A percentile compares a stretch with the other conserved stretches of the same genome.
These are phyloP conservation scores for Erodium chrysanthum DNA, from an alignment of 441 rosid genomes.

Conservation along the genomic window DNA sequence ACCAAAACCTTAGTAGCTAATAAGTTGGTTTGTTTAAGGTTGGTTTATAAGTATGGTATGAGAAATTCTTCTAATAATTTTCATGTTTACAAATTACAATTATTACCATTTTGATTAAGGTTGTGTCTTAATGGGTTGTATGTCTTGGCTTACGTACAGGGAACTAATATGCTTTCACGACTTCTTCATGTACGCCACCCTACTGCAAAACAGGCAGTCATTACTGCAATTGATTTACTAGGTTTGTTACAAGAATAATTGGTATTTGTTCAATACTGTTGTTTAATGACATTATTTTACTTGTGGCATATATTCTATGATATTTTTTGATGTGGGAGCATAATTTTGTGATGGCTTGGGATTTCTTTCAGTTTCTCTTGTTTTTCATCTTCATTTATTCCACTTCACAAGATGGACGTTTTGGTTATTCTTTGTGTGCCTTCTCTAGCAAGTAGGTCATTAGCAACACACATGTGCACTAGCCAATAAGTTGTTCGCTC, in stretches of 20 bases:
- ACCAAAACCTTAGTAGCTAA: not conserved
- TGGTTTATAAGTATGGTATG: not conserved
- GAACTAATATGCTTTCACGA: slow-evolving; percentile 97
- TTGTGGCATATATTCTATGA: too few relatives aligned
- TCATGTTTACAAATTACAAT: not conserved
- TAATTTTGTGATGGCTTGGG: too few relatives aligned
- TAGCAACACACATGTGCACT: not conserved
- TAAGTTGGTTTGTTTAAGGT: not conserved
- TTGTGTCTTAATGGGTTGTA: slow-evolving; percentile 3
- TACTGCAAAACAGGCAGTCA: slow-evolving; percentile 96
- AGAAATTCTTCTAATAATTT: not conserved
- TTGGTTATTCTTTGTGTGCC: not conserved
- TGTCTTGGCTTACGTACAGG: slow-evolving; percentile 44
- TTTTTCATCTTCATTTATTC: not conserved
- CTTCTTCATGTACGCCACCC: slow-evolving; percentile 94
- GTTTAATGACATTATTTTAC: not conserved
- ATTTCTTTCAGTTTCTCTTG: too few relatives aligned
- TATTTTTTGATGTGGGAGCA: not conserved
- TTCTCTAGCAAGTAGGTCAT: not conserved
- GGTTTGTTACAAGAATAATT: slow-evolving; percentile 36
- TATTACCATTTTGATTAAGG: not conserved
- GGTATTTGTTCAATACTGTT: not conserved
- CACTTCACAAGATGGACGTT: not conserved
- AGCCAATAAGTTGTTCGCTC: not conserved
- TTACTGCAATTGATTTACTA: slow-evolving; percentile 92